phyloP scores from a whole-genome alignment of 768 basidiomycete species.

The Leucogyrophana mollusca region DNA sequence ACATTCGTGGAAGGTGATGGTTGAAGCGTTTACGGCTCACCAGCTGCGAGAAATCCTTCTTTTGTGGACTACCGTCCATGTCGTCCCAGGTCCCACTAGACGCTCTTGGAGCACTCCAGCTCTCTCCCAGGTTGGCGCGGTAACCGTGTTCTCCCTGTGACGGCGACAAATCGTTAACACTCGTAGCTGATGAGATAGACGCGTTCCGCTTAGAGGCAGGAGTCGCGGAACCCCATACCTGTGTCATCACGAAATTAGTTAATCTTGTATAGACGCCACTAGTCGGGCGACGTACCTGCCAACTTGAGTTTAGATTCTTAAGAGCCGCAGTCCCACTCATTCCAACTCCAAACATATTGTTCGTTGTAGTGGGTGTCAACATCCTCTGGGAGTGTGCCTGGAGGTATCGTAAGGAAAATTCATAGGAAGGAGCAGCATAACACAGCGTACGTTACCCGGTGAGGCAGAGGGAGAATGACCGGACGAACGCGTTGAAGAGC shows the following conservation, averaged over 20 bases:
- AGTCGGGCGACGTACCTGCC: constrained; percentile 53
- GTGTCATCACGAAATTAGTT: constrained; percentile 6
- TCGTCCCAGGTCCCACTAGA: constrained; percentile 65
- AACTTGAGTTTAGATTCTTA: constrained; percentile 58
- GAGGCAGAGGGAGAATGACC: constrained; percentile 63
- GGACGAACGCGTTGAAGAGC: constrained; percentile 64
- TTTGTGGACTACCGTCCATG: constrained; percentile 43
- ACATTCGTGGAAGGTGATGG: constrained; percentile 5
- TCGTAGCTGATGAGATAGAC: constrained; percentile 59
- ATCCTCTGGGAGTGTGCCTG: constrained; percentile 46
- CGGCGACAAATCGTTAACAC: constrained; percentile 47
- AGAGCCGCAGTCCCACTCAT: constrained; percentile 46
- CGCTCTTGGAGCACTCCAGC: constrained; percentile 51
- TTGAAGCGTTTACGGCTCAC: constrained; percentile 34
- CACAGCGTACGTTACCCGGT: constrained; percentile 51
- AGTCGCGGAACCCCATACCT: constrained; percentile 61
- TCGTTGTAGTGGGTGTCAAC: constrained; percentile 37
- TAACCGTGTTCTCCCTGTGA: constrained; percentile 45
- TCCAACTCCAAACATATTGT: constrained; percentile 53
- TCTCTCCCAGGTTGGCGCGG: constrained; percentile 46
- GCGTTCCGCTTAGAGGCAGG: constrained; percentile 56
- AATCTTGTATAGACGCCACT: constrained; percentile 5
- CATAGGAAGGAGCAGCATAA: background rate
- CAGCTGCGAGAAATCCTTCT: constrained; percentile 48
- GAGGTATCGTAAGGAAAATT: constrained; percentile 10